Evolutionary conservation across 2,329 filamentous ascomycete species (phyloP), one percentile per base, ranked within the genome.

Genomic region (Pseudogymnoascus sp.): DNA sequence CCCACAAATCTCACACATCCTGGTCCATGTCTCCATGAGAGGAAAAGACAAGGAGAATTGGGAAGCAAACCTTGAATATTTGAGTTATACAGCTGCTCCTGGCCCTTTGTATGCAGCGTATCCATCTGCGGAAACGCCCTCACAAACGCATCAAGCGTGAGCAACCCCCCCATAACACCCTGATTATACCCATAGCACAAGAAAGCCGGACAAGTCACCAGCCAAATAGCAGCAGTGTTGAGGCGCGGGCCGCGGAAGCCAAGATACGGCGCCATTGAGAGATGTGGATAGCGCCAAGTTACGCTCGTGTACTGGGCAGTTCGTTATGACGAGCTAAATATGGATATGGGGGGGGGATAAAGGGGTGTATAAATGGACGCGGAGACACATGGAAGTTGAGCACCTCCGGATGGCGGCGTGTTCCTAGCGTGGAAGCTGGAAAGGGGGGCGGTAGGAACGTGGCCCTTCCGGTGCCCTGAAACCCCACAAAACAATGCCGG

Each of bases 161-260:
- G 64, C 19, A 81, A 72, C 12, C 79, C 78, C 49, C 79, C 79
- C n/a, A 78, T 74, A 55, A 77, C 78, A 59, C 77, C 77, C 67
- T 81, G 78, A 68, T 82, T 81, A 73, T 81, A 82, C 61, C 80
- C 80, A 66, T 79, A 81, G 58, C 79, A 72, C 61, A 80, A 75
- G 64, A 80, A 80, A 16, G 75, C 31, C 4, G 62, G 62, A 37
- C 61, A 61, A 4, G 61, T 63, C 6, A 63, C 62, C 11, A 39
- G 35, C 41, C 41, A 61, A 14, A 63, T 63, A 19, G 61, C 61
- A n/a, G 62, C 62, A 14, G 59, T 38, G 14, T 38, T 49, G 12
- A 63, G 41, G 26, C 39, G 26, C 19, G 49, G 52, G 21, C 62
- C 62, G 3, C 60, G 60, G 8, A 63, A 21, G 5, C 62, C 62